These are phyloP conservation scores for Coriolopsis trogii DNA, from an alignment of 1,284 basidiomycete genomes.

Conservation along the genomic window DNA sequence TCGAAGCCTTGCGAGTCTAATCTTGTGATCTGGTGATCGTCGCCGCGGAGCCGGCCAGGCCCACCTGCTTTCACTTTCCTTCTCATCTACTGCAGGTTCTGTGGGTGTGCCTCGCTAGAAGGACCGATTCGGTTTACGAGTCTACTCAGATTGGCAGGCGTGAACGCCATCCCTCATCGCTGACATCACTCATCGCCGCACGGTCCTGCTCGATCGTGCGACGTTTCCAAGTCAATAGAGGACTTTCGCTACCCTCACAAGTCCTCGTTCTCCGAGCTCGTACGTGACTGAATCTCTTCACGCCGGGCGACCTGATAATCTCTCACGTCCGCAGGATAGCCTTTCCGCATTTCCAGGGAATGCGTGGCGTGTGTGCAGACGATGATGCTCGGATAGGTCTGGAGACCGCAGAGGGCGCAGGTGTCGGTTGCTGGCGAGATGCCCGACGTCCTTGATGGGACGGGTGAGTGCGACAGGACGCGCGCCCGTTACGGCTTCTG, in stretches of 20 bases:
- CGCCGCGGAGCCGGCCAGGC: slow-evolving; percentile 5
- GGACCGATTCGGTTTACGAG: too few species aligned
- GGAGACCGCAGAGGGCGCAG: neutral
- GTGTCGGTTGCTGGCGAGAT: slow-evolving; percentile 7
- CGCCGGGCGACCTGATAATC: neutral
- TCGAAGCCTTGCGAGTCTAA: too few species aligned
- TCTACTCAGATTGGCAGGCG: neutral
- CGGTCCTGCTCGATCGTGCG: neutral
- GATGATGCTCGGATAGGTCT: too few species aligned
- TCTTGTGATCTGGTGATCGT: neutral
- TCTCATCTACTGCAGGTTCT: neutral
- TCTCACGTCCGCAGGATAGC: neutral
- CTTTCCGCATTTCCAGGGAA: neutral
- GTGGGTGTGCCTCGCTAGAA: neutral
- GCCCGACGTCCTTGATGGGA: slow-evolving; percentile 1
- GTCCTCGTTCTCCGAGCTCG: slow-evolving; percentile 5
- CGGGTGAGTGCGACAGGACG: too few species aligned
- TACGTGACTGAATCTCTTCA: neutral
- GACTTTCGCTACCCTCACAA: too few species aligned
- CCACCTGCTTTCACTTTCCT: neutral
- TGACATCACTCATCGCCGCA: slow-evolving; percentile 2
- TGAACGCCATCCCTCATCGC: neutral
- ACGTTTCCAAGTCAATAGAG: neutral
- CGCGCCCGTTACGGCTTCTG: slow-evolving; percentile 10
- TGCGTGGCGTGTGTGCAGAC: too few species aligned